phyloP scores from a whole-genome alignment of 495 filamentous ascomycete species.

The Aspergillus olivimuriae region DNA sequence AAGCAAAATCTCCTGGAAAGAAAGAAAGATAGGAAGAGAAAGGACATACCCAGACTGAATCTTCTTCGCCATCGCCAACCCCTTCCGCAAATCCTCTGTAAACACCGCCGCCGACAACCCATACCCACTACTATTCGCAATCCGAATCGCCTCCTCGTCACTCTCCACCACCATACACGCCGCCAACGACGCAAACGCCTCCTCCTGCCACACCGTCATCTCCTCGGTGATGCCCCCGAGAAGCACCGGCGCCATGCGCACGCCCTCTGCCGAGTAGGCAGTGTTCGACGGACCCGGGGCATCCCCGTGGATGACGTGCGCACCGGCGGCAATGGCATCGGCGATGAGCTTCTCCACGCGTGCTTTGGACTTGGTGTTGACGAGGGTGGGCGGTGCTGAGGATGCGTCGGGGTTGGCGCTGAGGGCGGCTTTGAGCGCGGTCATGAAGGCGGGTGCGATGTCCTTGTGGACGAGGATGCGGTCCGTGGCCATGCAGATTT shows the following conservation, averaged over 20 bases:
- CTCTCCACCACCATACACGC: constrained; percentile 35
- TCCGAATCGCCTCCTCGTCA: constrained; percentile 41
- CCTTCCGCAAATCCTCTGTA: constrained; percentile 38
- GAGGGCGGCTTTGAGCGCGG: constrained; percentile 38
- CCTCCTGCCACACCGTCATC: constrained; percentile 74
- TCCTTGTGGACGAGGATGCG: constrained; percentile 72
- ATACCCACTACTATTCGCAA: constrained; percentile 43
- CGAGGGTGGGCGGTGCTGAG: constrained; percentile 51
- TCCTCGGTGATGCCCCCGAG: constrained; percentile 58
- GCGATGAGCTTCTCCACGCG: constrained; percentile 58
- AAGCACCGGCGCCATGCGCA: constrained; percentile 64
- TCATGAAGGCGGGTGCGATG: constrained; percentile 53
- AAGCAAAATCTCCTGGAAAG: neutral
- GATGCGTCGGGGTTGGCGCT: constrained; percentile 36
- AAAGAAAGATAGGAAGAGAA: neutral
- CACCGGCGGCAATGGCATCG: constrained; percentile 60
- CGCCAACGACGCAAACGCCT: constrained; percentile 74
- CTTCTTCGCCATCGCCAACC: constrained; percentile 35
- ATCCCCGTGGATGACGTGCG: constrained; percentile 55
- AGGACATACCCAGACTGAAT: constrained; percentile 44
- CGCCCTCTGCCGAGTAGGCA: constrained; percentile 28
- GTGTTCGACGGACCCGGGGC: constrained; percentile 32
- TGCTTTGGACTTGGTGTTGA: constrained; percentile 52
- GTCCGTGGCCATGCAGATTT: constrained; percentile 89
- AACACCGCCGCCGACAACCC: constrained; percentile 43